Evolutionary conservation across 73 alveolate species (phyloP), one percentile per base, ranked within the genome.

Genomic region (Symbiodinium natans): DNA sequence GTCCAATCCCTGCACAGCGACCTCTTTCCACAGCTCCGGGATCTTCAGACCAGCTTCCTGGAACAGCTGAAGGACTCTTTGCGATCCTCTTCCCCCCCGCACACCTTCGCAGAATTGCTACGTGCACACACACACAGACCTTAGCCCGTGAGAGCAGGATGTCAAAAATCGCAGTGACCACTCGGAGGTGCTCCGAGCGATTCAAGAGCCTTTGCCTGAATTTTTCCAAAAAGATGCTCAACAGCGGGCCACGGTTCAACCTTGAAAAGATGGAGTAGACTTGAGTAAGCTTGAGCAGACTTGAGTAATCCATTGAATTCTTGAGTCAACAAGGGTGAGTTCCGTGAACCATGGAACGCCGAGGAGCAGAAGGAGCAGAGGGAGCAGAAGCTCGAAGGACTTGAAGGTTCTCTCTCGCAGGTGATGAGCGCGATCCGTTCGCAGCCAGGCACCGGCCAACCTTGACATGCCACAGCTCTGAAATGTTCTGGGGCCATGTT

Each of bases 391-490:
- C 19, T 68, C 33, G 39, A 48, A 17, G 48, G 36, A 2, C 41
- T 87, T 40, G 68, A 87, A 36, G 56, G 94, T 41, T 87, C 85
- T 46, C 7, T 87, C 33, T 56, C 94, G 31, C 94, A 87, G 27
- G 84, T 56, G 83, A 83, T 56, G 7, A 39, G 43, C 38, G 94
- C 71, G 63, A 87, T 87, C n/a, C 84, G 84, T 3, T 56, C 68
- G 25, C 59, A 87, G 94, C 94, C 71, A 34, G 41, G 36, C 52
- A 74, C 83, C 54, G 33, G 48, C 40, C 89, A 33, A 46, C 86
- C 29, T 75, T n/a, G n/a, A n/a, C n/a, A n/a, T n/a, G n/a, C n/a
- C n/a, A n/a, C n/a, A n/a, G n/a, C n/a, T n/a, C n/a, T n/a, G n/a
- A n/a, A n/a, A n/a, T n/a, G n/a, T n/a, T n/a, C n/a, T n/a, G n/a